Conservation (phyloP, 2,329 filamentous ascomycete species). For the Chrysoporthe deuterocubensis region DNA sequence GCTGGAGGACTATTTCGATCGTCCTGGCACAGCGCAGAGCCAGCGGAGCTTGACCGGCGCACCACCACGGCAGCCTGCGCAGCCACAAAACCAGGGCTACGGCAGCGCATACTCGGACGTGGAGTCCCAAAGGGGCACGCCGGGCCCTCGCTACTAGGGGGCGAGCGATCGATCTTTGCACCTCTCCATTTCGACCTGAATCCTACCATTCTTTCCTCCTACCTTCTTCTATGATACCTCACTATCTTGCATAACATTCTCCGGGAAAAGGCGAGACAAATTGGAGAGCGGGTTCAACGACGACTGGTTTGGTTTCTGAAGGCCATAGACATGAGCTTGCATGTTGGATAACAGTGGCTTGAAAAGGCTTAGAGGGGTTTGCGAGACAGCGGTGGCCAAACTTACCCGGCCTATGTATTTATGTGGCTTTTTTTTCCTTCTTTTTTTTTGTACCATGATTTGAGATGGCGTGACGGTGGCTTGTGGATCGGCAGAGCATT, state of each 20-base stretch:
- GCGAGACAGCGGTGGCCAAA: not conserved
- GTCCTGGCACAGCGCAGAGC: constrained; percentile 28
- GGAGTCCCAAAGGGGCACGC: constrained; percentile 24
- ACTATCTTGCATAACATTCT: constrained; percentile 23
- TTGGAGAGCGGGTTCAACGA: not conserved
- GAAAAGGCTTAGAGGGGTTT: no score
- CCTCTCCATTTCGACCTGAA: constrained; percentile 2
- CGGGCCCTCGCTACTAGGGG: constrained; percentile 25
- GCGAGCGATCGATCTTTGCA: not conserved
- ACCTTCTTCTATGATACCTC: constrained; percentile 25
- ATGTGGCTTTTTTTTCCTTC: constrained; percentile 1
- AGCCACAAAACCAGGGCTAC: constrained; percentile 12
- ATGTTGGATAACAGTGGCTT: not conserved
- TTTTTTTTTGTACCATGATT: constrained; percentile 4
- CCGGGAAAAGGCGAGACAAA: constrained; percentile 10
- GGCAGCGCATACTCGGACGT: constrained; percentile 16
- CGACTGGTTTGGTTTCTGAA: not conserved
- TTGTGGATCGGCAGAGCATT: constrained; percentile 2
- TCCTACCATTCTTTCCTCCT: not conserved
- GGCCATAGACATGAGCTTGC: not conserved
- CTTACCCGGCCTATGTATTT: constrained; percentile 19
- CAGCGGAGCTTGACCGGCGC: constrained; percentile 21
- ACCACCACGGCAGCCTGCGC: constrained; percentile 11
- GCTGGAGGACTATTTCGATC: constrained; percentile 23
- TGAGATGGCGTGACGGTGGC: constrained; percentile 8